Percentiles rank a stretch among this genome's conserved stretches.
These are phyloP conservation scores for Eutrema salsugineum DNA, from an alignment of 441 rosid genomes.

Conservation along the genomic window DNA sequence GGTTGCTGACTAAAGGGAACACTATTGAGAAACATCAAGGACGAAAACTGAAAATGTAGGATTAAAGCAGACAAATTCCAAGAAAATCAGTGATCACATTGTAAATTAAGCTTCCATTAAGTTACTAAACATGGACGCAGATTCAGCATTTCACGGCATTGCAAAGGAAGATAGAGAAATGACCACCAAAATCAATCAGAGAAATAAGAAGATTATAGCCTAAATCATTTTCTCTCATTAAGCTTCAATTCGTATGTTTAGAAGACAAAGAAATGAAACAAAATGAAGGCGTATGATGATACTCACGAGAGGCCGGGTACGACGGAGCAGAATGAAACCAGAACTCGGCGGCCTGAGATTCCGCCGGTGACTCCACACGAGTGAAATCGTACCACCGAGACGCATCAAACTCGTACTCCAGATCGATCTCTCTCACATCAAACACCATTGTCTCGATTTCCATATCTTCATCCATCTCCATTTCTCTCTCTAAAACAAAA, in stretches of 20 bases:
- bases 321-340: constrained; percentile 74
- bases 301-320: constrained; percentile 89
- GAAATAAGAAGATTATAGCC: neutral
- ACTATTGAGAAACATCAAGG: neutral
- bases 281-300: neutral
- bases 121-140: neutral
- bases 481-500: constrained; percentile 21
- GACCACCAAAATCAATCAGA: neutral
- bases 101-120: neutral
- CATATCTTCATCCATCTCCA: constrained; percentile 49
- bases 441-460: constrained; percentile 57
- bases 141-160: neutral
- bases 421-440: constrained; percentile 67
- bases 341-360: constrained; percentile 63
- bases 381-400: constrained; percentile 76
- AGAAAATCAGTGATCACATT: neutral
- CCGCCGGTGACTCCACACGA: constrained; percentile 55
- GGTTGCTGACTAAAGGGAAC: neutral
- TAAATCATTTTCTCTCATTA: neutral
- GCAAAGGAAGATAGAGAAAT: neutral
- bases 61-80: neutral
- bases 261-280: neutral
- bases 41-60: neutral
- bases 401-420: constrained; percentile 89
- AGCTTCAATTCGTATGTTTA: neutral